phyloP scores from a whole-genome alignment of 345 rosid genomes.

The Corchorus capsularis region DNA sequence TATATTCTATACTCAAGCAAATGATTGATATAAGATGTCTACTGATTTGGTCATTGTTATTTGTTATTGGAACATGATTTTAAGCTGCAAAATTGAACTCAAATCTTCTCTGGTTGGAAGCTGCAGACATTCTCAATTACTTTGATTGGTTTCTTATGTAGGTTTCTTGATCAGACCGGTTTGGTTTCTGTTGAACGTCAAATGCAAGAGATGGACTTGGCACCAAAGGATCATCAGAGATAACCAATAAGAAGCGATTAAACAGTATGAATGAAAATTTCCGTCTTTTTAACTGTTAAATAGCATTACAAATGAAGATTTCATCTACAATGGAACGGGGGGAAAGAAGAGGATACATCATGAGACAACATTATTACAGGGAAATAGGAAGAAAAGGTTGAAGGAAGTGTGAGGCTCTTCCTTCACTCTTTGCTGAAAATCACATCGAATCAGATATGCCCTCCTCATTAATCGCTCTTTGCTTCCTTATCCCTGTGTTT shows the following conservation, averaged over 20 bases:
- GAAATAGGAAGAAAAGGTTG: conserved; percentile 12
- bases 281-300: conserved; percentile 2
- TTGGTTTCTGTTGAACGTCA: conserved; percentile 78
- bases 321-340: conserved; percentile 21
- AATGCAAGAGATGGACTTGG: conserved; percentile 72
- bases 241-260: conserved; percentile 20
- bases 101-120: conserved; percentile 11
- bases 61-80: background rate
- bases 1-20: background rate
- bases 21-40: conserved; percentile 11
- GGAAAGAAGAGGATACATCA: conserved; percentile 25
- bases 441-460: background rate
- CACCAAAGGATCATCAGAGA: conserved; percentile 45
- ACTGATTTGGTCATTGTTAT: conserved; percentile 5
- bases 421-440: background rate
- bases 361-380: conserved; percentile 18
- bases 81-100: background rate
- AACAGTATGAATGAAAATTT: background rate
- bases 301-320: conserved; percentile 17
- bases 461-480: conserved; percentile 24
- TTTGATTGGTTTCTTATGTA: conserved; percentile 34
- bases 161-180: conserved; percentile 90
- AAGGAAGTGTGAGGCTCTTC: background rate
- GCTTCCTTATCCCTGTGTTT: conserved; percentile 40
- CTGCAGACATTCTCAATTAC: conserved; percentile 9